phyloP scores from a whole-genome alignment of 2,329 filamentous ascomycete species.

The Shiraia bambusicola region DNA sequence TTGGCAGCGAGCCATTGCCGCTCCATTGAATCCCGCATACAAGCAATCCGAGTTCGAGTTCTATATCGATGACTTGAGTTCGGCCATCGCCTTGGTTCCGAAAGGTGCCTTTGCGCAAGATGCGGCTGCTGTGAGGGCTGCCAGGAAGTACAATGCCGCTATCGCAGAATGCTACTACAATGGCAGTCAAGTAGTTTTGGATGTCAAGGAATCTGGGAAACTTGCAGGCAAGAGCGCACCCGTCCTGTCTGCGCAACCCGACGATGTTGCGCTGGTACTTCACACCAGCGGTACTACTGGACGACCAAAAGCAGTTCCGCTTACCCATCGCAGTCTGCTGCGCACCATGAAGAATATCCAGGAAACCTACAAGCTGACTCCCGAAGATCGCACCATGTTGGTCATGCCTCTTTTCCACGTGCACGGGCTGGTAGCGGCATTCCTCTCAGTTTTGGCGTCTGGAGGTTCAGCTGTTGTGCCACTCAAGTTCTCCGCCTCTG shows the following conservation, averaged over 20 bases:
- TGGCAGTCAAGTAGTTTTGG: constrained; percentile 67
- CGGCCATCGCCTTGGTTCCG: constrained; percentile 75
- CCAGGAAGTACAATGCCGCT: constrained; percentile 76
- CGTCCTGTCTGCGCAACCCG: constrained; percentile 62
- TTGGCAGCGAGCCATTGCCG: constrained; percentile 82
- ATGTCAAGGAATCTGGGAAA: constrained; percentile 75
- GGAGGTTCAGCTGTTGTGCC: constrained; percentile 81
- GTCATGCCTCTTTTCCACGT: constrained; percentile 93
- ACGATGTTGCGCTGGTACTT: constrained; percentile 78
- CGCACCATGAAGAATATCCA: constrained; percentile 83
- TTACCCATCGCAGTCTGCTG: constrained; percentile 79
- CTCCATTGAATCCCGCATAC: constrained; percentile 84
- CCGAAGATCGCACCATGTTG: constrained; percentile 75
- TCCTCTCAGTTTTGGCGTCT: constrained; percentile 73
- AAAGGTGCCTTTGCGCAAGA: constrained; percentile 66
- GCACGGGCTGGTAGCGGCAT: constrained; percentile 80
- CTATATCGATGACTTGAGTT: constrained; percentile 85
- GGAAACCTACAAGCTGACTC: constrained; percentile 71
- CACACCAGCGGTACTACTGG: constrained; percentile 87
- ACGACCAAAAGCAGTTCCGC: constrained; percentile 76
- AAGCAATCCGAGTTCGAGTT: constrained; percentile 91
- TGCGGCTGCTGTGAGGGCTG: constrained; percentile 73
- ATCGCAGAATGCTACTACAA: constrained; percentile 87
- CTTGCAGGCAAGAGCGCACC: constrained; percentile 55
- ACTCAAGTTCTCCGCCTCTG: constrained; percentile 73